Evolutionary conservation across 1,139 yeast genomes (phyloP).

Genomic region (Candida freyschussii): DNA sequence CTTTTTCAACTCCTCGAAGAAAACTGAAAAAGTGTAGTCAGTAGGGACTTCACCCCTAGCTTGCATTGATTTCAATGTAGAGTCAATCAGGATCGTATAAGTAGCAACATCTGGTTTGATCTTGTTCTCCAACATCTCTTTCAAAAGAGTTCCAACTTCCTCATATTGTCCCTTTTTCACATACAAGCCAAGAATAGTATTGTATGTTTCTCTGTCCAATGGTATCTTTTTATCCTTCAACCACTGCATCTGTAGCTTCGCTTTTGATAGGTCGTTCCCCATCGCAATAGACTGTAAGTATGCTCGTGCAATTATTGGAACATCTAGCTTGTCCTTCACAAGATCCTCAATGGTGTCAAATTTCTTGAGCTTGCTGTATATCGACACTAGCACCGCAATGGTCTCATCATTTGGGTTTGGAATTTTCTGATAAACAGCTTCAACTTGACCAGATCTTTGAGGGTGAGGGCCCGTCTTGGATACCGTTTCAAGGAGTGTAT

Average conservation of each 20-base stretch:
- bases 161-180: constrained; percentile 29
- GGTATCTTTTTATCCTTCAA: constrained; percentile 29
- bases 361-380: constrained; percentile 29
- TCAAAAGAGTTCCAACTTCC: constrained; percentile 33
- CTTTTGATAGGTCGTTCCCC: constrained; percentile 24
- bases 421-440: constrained; percentile 37
- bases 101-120: constrained; percentile 61
- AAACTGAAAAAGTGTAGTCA: constrained; percentile 32
- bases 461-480: constrained; percentile 27
- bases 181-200: constrained; percentile 33
- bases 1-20: constrained; percentile 41
- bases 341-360: constrained; percentile 23
- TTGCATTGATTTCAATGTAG: constrained; percentile 44
- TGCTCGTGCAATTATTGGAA: constrained; percentile 28
- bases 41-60: constrained; percentile 43
- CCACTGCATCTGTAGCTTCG: constrained; percentile 28
- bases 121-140: constrained; percentile 32
- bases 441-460: constrained; percentile 31
- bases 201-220: constrained; percentile 36
- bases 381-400: constrained; percentile 32
- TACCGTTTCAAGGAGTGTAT: constrained; percentile 40
- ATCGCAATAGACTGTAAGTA: constrained; percentile 30
- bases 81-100: constrained; percentile 57
- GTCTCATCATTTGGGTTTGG: constrained; percentile 36
- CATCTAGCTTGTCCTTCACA: constrained; percentile 11